phyloP scores from a whole-genome alignment of 148 eudicot genomes.

The Rhododendron henanense region DNA sequence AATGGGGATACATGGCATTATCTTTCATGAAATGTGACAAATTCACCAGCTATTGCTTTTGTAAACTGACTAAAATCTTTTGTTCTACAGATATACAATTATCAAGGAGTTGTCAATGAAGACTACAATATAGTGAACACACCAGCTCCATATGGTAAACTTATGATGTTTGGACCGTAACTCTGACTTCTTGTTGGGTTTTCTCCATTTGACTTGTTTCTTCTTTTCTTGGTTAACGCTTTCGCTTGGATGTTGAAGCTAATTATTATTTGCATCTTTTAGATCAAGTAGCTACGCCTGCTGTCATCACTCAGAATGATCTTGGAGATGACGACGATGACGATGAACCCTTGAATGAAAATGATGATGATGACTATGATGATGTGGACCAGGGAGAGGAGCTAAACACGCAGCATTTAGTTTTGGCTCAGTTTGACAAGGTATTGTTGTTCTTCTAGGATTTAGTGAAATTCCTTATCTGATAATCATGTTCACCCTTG shows the following conservation, averaged over 20 bases:
- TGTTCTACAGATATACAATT: constrained; percentile 73
- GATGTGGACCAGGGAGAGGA: constrained; percentile 92
- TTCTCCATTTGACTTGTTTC: constrained; percentile 1
- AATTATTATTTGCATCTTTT: constrained; percentile 8
- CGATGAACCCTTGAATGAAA: constrained; percentile 89
- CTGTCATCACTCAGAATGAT: constrained; percentile 57
- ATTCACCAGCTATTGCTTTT: constrained; percentile 1
- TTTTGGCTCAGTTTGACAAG: constrained; percentile 98
- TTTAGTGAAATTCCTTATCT: neutral
- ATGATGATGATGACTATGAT: constrained; percentile 84
- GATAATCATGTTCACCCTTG: neutral
- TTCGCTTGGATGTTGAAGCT: constrained; percentile 18
- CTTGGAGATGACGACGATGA: constrained; percentile 69
- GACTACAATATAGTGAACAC: constrained; percentile 88
- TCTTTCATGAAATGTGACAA: neutral
- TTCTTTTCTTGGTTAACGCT: neutral
- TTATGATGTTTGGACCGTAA: constrained; percentile 19
- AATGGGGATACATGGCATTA: neutral
- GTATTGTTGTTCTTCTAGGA: constrained; percentile 27
- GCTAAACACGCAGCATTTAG: constrained; percentile 81
- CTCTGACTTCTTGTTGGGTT: constrained; percentile 8
- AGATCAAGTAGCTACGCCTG: constrained; percentile 92
- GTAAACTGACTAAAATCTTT: constrained; percentile 8
- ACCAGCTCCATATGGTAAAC: constrained; percentile 76
- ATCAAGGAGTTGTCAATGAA: constrained; percentile 88